Conservation (phyloP, 345 rosid species). For the Eucalyptus curtisii region DNA sequence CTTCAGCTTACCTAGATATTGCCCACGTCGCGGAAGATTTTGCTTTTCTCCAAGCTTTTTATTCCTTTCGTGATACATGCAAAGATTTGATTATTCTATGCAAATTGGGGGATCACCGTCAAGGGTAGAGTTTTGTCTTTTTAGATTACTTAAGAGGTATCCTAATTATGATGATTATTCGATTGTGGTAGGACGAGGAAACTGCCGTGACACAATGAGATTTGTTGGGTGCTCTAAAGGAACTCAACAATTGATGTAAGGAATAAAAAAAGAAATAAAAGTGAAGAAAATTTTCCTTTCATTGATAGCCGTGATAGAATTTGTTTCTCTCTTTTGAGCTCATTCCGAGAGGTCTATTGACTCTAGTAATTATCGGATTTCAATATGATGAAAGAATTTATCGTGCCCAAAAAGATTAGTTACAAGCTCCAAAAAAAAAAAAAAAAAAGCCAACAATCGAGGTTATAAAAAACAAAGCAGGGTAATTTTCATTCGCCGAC, state of each 20-base stretch:
- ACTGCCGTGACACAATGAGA: background rate
- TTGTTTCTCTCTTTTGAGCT: background rate
- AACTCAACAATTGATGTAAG: background rate
- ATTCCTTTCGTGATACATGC: background rate
- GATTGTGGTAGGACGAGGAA: background rate
- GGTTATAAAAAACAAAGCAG: background rate
- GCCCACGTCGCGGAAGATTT: background rate
- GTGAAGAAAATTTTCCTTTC: background rate
- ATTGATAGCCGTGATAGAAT: background rate
- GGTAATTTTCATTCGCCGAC: background rate
- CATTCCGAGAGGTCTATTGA: background rate
- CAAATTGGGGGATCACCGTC: background rate
- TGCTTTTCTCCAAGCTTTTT: background rate
- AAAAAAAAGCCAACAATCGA: background rate
- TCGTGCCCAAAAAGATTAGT: background rate
- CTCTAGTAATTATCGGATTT: background rate
- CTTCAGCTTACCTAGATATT: background rate
- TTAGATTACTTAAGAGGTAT: background rate
- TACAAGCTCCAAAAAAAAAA: background rate
- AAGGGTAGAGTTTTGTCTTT: background rate
- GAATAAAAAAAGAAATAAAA: too few species aligned
- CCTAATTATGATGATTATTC: background rate
- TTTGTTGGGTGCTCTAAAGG: background rate
- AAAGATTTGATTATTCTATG: background rate
- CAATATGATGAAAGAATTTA: background rate